These are phyloP conservation scores for Decorospora gaudefroyi DNA, from an alignment of 2,329 filamentous ascomycete species.

Conservation along the genomic window DNA sequence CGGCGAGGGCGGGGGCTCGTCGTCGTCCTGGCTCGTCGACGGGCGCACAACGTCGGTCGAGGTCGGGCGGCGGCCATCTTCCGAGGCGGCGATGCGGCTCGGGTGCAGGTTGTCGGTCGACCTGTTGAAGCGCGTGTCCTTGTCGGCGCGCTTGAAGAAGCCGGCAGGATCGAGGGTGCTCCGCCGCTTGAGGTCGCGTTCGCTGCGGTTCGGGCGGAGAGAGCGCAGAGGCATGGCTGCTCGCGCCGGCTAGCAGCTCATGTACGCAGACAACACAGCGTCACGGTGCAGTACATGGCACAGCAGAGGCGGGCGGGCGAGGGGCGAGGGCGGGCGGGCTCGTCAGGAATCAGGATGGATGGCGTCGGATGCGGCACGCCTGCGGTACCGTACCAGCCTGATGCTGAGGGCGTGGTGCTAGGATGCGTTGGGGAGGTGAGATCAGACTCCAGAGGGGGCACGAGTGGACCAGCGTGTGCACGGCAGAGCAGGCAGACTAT, in stretches of 20 bases:
- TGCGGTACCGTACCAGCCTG: too few relatives aligned
- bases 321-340: conserved; percentile 10
- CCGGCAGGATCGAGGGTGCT: conserved; percentile 50
- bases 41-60: conserved; percentile 32
- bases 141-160: conserved; percentile 46
- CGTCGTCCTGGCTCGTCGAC: conserved; percentile 17
- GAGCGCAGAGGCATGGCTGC: conserved; percentile 49
- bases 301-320: conserved; percentile 19
- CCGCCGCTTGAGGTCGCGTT: conserved; percentile 51
- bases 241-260: conserved; percentile 40
- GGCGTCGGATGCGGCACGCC: conserved; percentile 14
- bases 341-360: conserved; percentile 13
- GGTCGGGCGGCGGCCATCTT: conserved; percentile 42
- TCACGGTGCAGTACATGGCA: conserved; percentile 44
- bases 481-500: conserved; percentile 9
- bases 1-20: conserved; percentile 37
- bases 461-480: conserved; percentile 1
- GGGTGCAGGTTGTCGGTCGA: conserved; percentile 35
- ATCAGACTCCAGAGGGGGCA: conserved; percentile 8
- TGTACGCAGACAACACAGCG: conserved; percentile 38
- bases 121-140: conserved; percentile 26
- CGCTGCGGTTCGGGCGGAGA: conserved; percentile 47
- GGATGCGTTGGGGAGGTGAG: conserved; percentile 16
- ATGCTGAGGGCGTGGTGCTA: conserved; percentile 22
- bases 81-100: conserved; percentile 37